Conservation (phyloP, 345 rosid genomes). For the Pugionium dolabratum region DNA sequence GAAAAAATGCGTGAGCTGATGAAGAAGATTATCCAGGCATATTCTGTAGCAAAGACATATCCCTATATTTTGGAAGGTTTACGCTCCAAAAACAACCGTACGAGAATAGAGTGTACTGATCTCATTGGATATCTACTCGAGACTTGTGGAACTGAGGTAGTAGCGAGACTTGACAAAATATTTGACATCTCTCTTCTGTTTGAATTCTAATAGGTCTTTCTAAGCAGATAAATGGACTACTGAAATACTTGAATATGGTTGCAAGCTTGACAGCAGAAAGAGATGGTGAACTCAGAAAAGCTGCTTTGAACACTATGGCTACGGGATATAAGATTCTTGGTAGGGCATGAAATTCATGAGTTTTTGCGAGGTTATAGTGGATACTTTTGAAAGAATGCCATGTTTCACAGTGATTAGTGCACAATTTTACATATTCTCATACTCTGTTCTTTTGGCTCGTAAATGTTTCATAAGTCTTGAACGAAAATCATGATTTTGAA, state of each 20-base stretch:
- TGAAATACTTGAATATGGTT: conserved; percentile 87
- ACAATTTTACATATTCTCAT: conserved; percentile 4
- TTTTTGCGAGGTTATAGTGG: neutral
- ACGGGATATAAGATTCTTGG: conserved; percentile 96
- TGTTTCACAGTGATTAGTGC: neutral
- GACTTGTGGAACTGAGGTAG: conserved; percentile 89
- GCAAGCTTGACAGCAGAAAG: conserved; percentile 98
- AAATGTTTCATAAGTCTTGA: conserved; percentile 9
- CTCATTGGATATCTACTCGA: conserved; percentile 89
- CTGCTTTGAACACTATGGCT: conserved; percentile 92
- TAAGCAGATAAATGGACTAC: conserved; percentile 81
- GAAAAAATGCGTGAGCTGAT: conserved; percentile 96
- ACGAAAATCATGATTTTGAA: conserved; percentile 1
- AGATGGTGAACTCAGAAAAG: conserved; percentile 97
- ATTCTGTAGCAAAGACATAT: conserved; percentile 72
- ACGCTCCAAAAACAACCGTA: conserved; percentile 96
- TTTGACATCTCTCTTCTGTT: conserved; percentile 8
- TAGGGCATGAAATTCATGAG: conserved; percentile 44
- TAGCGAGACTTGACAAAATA: conserved; percentile 20
- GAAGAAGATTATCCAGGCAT: conserved; percentile 70
- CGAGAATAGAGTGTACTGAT: conserved; percentile 93
- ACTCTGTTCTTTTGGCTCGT: neutral
- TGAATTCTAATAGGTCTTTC: conserved; percentile 31
- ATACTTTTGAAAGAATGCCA: conserved; percentile 1
- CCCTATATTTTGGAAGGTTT: conserved; percentile 93